Evolutionary conservation across 768 basidiomycete species (phyloP), one percentile per base, ranked within the genome.

Genomic region (Collybiopsis luxurians): DNA sequence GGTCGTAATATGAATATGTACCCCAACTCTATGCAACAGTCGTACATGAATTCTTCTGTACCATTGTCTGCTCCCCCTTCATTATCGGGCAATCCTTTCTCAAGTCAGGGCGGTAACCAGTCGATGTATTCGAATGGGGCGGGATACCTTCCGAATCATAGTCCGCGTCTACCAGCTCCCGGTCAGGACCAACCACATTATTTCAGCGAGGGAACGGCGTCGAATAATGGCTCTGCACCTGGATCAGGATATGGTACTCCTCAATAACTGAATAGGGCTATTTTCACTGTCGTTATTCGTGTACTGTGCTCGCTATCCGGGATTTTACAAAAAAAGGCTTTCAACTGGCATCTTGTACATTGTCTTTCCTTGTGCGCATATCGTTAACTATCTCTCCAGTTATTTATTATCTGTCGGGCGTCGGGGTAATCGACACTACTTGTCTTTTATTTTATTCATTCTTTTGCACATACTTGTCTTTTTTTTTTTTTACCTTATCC

Each of bases 31-130:
- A 51, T 51, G 50, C 63, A 71, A 26, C 70, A 73, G 51, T 75
- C 73, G 19, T 55, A 55, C 64, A 66, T 73, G 59, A 64, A 71
- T 53, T 73, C 74, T 47, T 75, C 75, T 21, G 73, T 82, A 21
- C 81, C 84, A 9, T 72, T 84, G 63, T 79, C 82, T 19, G 79
- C 82, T 4, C 76, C 81, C 0, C 72, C 81, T 21, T 74, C 82
- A 49, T 67, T 83, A 61, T 72, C 80, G 28, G 70, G 68, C 54
- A 76, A 78, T 61, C 75, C 76, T 2, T 80, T 76, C 61, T 72
- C 61, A 39, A 70, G 71, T 27, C 72, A 71, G 50, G 64, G 67
- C 3, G 64, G 66, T 19, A 62, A 66, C 21, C 63, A 67, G 64
- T 68, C 67, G 54, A 68, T 70, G 48, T 78, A 75, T 58, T 69